Evolutionary conservation across 768 basidiomycete genomes (phyloP).

Genomic region (Russula virescens): DNA sequence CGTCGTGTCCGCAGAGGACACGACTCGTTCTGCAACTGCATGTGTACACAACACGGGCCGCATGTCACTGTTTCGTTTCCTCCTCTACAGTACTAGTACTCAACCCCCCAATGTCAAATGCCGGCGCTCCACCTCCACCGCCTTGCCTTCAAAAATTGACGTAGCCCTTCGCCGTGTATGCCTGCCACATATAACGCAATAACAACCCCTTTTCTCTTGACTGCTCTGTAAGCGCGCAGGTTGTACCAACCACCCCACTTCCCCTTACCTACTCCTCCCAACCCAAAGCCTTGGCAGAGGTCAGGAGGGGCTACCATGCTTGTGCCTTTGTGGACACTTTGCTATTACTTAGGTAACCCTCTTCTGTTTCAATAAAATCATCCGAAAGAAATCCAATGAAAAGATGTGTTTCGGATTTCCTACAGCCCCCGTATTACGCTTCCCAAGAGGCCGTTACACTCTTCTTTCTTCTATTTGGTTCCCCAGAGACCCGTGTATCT

Average conservation of each 20-base stretch:
- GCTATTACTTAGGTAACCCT: neutral
- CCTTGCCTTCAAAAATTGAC: neutral
- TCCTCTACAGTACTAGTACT: neutral
- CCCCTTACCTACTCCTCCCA: no score
- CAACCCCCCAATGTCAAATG: neutral
- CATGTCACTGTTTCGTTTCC: neutral
- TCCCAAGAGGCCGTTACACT: neutral
- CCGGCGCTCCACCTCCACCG: conserved; percentile 1
- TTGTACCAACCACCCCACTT: neutral
- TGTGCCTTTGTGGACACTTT: neutral
- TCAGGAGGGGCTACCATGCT: neutral
- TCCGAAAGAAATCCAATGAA: neutral
- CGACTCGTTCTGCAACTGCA: neutral
- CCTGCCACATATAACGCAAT: neutral
- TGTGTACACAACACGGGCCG: neutral
- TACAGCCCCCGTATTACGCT: neutral
- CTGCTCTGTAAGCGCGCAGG: neutral
- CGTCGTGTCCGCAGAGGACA: neutral
- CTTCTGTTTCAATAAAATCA: neutral
- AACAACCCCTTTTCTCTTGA: neutral
- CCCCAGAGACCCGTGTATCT: neutral
- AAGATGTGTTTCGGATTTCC: neutral
- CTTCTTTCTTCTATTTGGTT: neutral
- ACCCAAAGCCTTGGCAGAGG: neutral
- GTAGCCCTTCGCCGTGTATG: neutral